A percentile compares a stretch with the other conserved stretches of the same genome.
phyloP scores from a whole-genome alignment of 768 basidiomycete species.

The Tulasnella sp. region DNA sequence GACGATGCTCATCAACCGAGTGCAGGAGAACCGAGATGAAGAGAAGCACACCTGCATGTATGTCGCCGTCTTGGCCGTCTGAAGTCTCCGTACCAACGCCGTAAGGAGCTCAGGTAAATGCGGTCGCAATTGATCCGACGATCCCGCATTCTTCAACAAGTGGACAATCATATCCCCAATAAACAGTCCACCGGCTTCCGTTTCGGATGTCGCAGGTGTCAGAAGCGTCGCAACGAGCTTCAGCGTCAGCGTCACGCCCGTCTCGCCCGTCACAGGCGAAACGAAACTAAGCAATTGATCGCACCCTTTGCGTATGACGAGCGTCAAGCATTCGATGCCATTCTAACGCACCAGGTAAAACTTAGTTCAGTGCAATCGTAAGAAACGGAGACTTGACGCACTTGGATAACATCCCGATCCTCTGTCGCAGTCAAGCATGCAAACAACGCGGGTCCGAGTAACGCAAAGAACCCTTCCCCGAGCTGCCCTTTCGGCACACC shows the following conservation, averaged over 20 bases:
- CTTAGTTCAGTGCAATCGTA: not conserved
- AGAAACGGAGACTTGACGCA: constrained; percentile 18
- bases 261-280: constrained; percentile 36
- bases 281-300: constrained; percentile 66
- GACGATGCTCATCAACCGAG: not conserved
- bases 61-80: constrained; percentile 74
- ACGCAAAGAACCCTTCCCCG: constrained; percentile 68
- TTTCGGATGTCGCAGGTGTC: constrained; percentile 41
- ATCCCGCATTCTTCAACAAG: constrained; percentile 70
- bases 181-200: constrained; percentile 85
- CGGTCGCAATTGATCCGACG: constrained; percentile 47
- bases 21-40: too few relatives aligned
- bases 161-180: constrained; percentile 95
- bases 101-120: constrained; percentile 78
- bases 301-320: constrained; percentile 78
- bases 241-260: constrained; percentile 65
- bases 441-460: constrained; percentile 66
- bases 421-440: constrained; percentile 53
- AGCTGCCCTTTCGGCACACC: constrained; percentile 49
- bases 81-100: constrained; percentile 72
- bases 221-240: constrained; percentile 66
- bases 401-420: constrained; percentile 60
- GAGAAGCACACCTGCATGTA: constrained; percentile 60
- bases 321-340: constrained; percentile 67
- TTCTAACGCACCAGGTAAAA: constrained; percentile 45